These are phyloP conservation scores for Blastocystis sp. DNA, from an alignment of 352 stramenopile genomes.

Conservation along the genomic window DNA sequence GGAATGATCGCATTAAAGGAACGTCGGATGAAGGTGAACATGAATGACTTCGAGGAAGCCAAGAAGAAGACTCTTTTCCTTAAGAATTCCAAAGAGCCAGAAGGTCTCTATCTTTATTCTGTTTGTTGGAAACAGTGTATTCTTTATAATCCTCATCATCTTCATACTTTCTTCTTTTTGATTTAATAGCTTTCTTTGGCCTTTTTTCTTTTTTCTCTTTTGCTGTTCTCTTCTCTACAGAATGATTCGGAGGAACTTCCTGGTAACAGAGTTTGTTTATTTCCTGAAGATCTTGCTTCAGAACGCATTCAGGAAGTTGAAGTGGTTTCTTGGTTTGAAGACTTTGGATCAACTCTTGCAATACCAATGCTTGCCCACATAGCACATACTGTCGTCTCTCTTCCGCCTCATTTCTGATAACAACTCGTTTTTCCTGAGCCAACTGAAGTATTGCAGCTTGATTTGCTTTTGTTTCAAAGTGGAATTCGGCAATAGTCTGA, in stretches of 20 bases:
- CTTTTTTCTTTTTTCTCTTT: not conserved
- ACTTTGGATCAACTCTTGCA: not conserved
- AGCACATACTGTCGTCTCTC: not conserved
- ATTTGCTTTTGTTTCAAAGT: not conserved
- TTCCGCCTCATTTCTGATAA: not conserved
- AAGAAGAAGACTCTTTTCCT: conserved; percentile 99
- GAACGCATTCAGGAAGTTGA: not conserved
- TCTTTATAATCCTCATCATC: not conserved
- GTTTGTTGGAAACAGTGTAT: conserved; percentile 13
- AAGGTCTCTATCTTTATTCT: conserved; percentile 93
- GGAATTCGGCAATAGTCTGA: not conserved
- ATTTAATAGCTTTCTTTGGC: not conserved
- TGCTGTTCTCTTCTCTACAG: not conserved
- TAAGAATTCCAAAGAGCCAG: conserved; percentile 99
- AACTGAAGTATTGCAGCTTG: not conserved
- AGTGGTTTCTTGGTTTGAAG: not conserved
- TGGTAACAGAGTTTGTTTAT: not conserved
- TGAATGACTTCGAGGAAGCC: conserved; percentile 98
- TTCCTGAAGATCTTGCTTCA: not conserved
- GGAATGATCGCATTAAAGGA: conserved; percentile 95
- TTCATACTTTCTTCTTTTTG: not conserved
- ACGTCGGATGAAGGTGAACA: conserved; percentile 97
- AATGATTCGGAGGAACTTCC: no score
- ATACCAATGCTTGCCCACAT: not conserved
- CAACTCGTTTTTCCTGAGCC: not conserved